These are phyloP conservation scores for Lachnellula subtilissima DNA, from an alignment of 2,329 filamentous ascomycete species.

Conservation along the genomic window DNA sequence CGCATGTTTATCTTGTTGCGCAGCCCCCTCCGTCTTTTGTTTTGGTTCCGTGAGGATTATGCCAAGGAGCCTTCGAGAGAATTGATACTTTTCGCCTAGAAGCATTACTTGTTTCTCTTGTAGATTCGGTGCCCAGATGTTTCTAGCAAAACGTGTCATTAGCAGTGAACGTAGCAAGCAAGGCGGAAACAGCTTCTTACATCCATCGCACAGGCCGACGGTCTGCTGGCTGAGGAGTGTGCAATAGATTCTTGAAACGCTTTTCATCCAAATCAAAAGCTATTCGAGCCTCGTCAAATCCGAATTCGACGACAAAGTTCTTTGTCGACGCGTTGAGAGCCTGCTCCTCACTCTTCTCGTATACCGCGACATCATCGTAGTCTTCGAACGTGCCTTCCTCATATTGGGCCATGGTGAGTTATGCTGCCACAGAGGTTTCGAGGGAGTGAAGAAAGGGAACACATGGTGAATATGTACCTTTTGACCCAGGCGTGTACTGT, in stretches of 20 bases:
- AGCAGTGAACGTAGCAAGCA: constrained; percentile 2
- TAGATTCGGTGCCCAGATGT: constrained; percentile 63
- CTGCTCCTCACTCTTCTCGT: constrained; percentile 39
- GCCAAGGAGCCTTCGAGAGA: constrained; percentile 60
- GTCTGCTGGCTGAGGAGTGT: constrained; percentile 28
- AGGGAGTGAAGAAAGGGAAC: constrained; percentile 3
- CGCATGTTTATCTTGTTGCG: not conserved
- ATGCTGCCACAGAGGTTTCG: not conserved
- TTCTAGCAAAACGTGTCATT: constrained; percentile 38
- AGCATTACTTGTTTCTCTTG: constrained; percentile 51
- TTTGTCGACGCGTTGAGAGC: constrained; percentile 38
- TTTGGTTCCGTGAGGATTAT: constrained; percentile 57
- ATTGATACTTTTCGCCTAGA: constrained; percentile 59
- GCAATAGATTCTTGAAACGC: constrained; percentile 39
- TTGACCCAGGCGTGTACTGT: not conserved
- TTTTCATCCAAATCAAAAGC: constrained; percentile 47
- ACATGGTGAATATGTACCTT: constrained; percentile 7
- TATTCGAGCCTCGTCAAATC: constrained; percentile 48
- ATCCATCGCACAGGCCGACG: constrained; percentile 63
- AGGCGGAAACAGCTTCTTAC: constrained; percentile 37
- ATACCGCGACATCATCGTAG: constrained; percentile 48
- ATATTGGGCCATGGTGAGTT: constrained; percentile 11
- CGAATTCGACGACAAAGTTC: constrained; percentile 65
- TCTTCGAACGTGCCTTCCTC: constrained; percentile 30
- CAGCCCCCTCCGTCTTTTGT: not conserved